phyloP scores from a whole-genome alignment of 139 green algal genomes.

The Desmodesmus armatus region DNA sequence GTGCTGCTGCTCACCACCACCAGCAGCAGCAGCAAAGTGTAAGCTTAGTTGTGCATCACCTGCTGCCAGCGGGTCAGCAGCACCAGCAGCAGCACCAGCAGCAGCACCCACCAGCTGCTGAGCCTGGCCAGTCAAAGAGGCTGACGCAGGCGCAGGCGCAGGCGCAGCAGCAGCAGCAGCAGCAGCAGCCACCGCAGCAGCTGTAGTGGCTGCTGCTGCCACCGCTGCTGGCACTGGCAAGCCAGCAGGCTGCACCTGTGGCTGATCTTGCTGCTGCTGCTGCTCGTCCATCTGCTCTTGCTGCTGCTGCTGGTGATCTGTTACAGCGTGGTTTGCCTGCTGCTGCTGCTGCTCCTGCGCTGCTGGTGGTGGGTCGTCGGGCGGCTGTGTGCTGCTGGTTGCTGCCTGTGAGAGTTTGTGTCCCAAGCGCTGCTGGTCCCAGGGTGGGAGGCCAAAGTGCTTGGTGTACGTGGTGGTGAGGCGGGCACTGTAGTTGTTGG shows the following conservation, averaged over 20 bases:
- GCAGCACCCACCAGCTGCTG: neutral
- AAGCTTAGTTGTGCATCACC: neutral
- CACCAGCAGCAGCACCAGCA: neutral
- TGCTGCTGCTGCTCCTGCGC: conserved; percentile 26
- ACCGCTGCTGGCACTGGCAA: no score
- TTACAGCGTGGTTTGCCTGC: no score
- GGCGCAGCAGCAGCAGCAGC: neutral
- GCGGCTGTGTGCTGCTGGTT: neutral
- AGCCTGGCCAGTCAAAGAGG: no score
- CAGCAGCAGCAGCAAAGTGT: neutral
- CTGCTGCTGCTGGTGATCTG: conserved; percentile 7
- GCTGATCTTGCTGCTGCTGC: conserved; percentile 7
- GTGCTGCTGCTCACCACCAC: neutral
- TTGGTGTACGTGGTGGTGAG: conserved; percentile 71
- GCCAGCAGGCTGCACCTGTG: neutral
- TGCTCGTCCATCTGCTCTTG: neutral
- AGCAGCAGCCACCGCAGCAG: neutral
- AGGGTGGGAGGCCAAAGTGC: conserved; percentile 60
- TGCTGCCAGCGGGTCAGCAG: neutral
- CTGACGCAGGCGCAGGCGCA: no score
- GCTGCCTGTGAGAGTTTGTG: neutral
- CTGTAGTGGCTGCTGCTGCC: neutral
- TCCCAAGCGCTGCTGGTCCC: conserved; percentile 25
- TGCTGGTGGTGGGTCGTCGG: no score
- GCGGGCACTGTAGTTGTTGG: conserved; percentile 57